Evolutionary conservation across 306 rosid species (phyloP), one percentile per base, ranked within the genome.

Genomic region (Quercus gilva): DNA sequence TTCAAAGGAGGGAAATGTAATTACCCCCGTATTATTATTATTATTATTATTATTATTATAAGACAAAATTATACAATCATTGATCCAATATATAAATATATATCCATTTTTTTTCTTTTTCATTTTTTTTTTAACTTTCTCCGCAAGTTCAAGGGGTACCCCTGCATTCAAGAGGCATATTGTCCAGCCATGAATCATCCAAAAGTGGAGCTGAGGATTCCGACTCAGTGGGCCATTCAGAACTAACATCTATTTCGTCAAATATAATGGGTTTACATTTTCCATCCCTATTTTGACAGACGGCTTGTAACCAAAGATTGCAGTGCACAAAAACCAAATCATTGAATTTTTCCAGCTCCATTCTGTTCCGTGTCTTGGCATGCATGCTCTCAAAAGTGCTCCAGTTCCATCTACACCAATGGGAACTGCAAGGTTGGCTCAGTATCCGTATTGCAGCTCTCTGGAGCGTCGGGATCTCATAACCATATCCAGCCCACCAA

Each of bases 401-500:
- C 93, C 93, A 90, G 72, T 89, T 90, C 90, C 91, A 92, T 63
- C 81, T 53, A 74, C 88, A 87, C 89, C 91, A 83, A 81, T 84
- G 91, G 71, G 90, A 87, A 76, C 97, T 90, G 65, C 94, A 92
- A 5, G 94, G 92, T 85, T 92, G 93, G 81, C 87, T 81, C 61
- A 90, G 79, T 79, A 92, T 92, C 85, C 89, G 55, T 60, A 89
- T 76, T 33, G 97, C 97, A 15, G 74, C 88, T 77, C 83, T 90
- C 79, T 92, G 94, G 33, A 90, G 88, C 0, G 90, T 76, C 12
- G 93, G 92, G 79, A 90, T 86, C 73, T 90, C 94, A 51, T 88
- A 90, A 19, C 97, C 97, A 72, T 90, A 92, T 70, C 86, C 90
- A 3, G 85, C 84, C 97, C 94, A 90, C 97, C 97, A 92, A 76